Conservation (phyloP, 2,329 filamentous ascomycete species). For the Zasmidium angulare region DNA sequence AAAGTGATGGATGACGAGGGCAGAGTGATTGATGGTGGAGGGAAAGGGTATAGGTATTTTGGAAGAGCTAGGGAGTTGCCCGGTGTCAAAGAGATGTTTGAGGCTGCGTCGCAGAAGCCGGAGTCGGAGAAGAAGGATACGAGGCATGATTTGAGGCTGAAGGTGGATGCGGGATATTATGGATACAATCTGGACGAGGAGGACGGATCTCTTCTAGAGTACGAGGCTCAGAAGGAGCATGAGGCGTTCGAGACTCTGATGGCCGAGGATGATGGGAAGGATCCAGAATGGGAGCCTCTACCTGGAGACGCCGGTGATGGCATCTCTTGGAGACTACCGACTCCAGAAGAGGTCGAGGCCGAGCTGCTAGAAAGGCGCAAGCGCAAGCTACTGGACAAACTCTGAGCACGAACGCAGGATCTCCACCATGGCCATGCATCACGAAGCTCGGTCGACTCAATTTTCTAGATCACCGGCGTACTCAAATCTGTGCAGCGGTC, state of each 20-base stretch:
- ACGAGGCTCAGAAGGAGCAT: conserved; percentile 80
- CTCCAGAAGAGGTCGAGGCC: conserved; percentile 87
- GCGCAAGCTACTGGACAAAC: conserved; percentile 74
- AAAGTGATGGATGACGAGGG: conserved; percentile 57
- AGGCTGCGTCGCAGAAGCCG: conserved; percentile 64
- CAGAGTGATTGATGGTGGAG: conserved; percentile 61
- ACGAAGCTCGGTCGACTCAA: neutral
- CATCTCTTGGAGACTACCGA: conserved; percentile 77
- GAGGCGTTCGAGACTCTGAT: conserved; percentile 73
- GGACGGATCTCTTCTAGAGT: conserved; percentile 74
- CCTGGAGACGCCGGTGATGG: conserved; percentile 88
- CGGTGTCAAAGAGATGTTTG: conserved; percentile 94
- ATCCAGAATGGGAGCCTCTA: conserved; percentile 70
- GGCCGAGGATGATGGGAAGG: conserved; percentile 40
- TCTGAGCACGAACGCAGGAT: conserved; percentile 9
- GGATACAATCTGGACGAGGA: conserved; percentile 93
- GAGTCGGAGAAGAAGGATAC: conserved; percentile 62
- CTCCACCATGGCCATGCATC: neutral
- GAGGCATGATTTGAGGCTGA: conserved; percentile 67
- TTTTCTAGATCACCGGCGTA: too few species aligned
- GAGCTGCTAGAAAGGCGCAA: conserved; percentile 86
- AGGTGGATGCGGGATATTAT: conserved; percentile 93
- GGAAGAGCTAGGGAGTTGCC: conserved; percentile 85
- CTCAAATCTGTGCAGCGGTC: too few species aligned
- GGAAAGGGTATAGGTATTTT: conserved; percentile 93